A percentile compares a stretch with the other conserved stretches of the same genome.
These are phyloP conservation scores for Gelatoporia subvermispora DNA, from an alignment of 768 basidiomycete species.

Conservation along the genomic window DNA sequence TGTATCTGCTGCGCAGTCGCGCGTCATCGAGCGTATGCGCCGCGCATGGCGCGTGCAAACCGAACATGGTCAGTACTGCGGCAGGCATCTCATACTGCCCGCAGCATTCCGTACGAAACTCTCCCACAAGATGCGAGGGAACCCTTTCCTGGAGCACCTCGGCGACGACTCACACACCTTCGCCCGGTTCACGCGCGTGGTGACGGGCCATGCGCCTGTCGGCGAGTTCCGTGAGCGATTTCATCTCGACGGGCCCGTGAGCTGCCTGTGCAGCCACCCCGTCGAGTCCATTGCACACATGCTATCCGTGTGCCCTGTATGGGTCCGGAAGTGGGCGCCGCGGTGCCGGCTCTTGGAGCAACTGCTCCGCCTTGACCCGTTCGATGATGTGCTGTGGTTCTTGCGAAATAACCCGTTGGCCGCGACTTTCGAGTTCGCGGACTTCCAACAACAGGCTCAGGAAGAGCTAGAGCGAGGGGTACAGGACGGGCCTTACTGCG, in stretches of 20 bases:
- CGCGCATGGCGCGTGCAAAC: too few relatives aligned
- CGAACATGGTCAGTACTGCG: too few relatives aligned
- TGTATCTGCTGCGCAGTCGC: background rate
- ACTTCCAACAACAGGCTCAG: background rate
- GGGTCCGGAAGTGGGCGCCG: background rate
- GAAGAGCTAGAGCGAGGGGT: background rate
- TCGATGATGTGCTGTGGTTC: background rate
- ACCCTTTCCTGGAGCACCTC: background rate
- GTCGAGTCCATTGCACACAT: background rate
- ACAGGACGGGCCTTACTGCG: background rate
- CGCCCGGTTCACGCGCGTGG: background rate
- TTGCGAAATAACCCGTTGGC: background rate
- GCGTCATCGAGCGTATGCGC: background rate
- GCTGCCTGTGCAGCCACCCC: slow-evolving; percentile 1
- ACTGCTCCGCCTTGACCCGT: background rate
- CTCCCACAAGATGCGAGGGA: background rate
- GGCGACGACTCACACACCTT: background rate
- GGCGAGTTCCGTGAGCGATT: slow-evolving; percentile 4
- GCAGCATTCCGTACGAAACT: background rate
- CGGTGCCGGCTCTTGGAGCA: background rate
- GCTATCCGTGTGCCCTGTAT: slow-evolving; percentile 1
- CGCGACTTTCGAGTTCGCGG: background rate
- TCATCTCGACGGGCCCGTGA: background rate
- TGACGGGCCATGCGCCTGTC: slow-evolving; percentile 4
- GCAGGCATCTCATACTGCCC: too few relatives aligned